phyloP scores from a whole-genome alignment of 2,329 filamentous ascomycete species.

The Coniochaeta sp. region DNA sequence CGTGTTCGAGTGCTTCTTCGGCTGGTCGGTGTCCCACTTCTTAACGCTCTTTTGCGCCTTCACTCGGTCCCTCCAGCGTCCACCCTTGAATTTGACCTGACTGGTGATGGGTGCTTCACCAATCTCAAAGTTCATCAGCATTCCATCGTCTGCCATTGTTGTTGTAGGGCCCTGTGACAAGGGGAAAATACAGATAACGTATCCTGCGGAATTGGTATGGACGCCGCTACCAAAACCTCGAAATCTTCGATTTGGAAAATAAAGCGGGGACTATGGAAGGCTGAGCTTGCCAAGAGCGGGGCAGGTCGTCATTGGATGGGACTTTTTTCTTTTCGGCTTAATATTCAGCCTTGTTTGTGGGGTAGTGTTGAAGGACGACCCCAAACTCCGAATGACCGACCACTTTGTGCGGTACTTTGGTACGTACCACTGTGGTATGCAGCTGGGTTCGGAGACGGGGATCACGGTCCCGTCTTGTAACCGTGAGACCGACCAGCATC shows the following conservation, averaged over 20 bases:
- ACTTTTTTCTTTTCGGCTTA: neutral
- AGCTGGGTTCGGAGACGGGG: neutral
- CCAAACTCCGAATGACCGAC: neutral
- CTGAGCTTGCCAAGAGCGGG: neutral
- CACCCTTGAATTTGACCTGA: conserved; percentile 69
- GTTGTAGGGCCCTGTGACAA: conserved; percentile 1
- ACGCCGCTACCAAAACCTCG: neutral
- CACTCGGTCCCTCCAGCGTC: conserved; percentile 85
- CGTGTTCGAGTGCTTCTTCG: neutral
- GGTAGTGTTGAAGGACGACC: neutral
- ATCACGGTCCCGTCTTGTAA: neutral
- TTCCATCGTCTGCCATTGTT: conserved; percentile 85
- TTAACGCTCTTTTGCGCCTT: conserved; percentile 61
- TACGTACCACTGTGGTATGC: too few species aligned
- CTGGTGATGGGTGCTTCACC: conserved; percentile 57
- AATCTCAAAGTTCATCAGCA: conserved; percentile 88
- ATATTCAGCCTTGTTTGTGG: neutral
- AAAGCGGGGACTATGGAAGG: neutral
- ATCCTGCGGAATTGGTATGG: neutral
- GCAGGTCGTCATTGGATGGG: neutral
- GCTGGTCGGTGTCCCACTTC: conserved; percentile 7
- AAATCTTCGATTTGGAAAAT: neutral
- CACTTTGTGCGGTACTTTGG: too few species aligned
- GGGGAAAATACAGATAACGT: neutral
- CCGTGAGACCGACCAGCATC: neutral